phyloP scores from a whole-genome alignment of 1,284 basidiomycete species.

The Rhodotorula sp. region DNA sequence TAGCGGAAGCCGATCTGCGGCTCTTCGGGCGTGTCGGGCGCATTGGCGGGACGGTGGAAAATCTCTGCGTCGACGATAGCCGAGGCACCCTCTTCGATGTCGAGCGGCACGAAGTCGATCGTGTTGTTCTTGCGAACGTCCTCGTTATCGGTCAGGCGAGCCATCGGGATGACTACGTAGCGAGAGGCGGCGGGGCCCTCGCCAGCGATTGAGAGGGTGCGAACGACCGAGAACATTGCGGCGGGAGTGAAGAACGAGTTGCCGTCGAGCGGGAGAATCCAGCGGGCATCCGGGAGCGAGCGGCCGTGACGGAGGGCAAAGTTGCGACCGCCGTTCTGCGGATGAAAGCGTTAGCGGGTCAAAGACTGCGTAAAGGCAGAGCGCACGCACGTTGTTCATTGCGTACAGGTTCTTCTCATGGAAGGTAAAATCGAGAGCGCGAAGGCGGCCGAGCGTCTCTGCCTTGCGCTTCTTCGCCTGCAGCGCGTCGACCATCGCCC shows the following conservation, averaged over 20 bases:
- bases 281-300: constrained; percentile 43
- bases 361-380: not conserved
- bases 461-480: constrained; percentile 24
- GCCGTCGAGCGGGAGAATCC: constrained; percentile 48
- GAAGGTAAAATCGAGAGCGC: constrained; percentile 46
- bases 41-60: constrained; percentile 26
- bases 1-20: constrained; percentile 49
- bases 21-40: constrained; percentile 45
- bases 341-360: not conserved
- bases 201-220: constrained; percentile 39
- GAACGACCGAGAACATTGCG: constrained; percentile 44
- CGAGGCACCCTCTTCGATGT: constrained; percentile 27
- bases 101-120: constrained; percentile 35
- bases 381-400: constrained; percentile 47
- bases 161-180: constrained; percentile 47
- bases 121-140: constrained; percentile 39
- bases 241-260: constrained; percentile 48
- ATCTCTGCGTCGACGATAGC: constrained; percentile 32
- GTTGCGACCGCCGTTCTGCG: constrained; percentile 48
- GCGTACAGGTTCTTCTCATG: constrained; percentile 49
- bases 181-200: constrained; percentile 38
- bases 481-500: constrained; percentile 5
- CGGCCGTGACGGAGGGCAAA: constrained; percentile 47
- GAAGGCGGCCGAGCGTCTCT: constrained; percentile 38
- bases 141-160: constrained; percentile 44